These are phyloP conservation scores for Cercospora brassicicola DNA, from an alignment of 2,329 filamentous ascomycete genomes.

Conservation along the genomic window DNA sequence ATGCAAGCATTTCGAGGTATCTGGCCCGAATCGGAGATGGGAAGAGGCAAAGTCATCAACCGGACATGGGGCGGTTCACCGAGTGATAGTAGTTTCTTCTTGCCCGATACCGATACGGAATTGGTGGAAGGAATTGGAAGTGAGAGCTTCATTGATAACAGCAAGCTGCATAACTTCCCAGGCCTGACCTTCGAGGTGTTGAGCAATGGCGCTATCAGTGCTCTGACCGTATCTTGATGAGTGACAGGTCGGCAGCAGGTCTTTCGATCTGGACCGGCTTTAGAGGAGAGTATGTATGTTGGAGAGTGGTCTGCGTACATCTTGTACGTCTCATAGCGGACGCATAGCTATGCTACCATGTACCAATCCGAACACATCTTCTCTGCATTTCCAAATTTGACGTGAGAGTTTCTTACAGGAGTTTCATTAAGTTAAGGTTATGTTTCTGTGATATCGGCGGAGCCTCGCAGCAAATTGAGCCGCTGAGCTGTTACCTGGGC, in stretches of 20 bases:
- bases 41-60: slow-evolving; percentile 41
- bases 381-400: not conserved
- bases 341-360: not conserved
- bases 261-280: not conserved
- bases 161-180: slow-evolving; percentile 89
- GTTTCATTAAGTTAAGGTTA: not conserved
- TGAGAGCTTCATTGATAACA: slow-evolving; percentile 64
- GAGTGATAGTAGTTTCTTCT: slow-evolving; percentile 39
- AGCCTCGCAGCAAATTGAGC: not conserved
- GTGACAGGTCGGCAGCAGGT: not conserved
- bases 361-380: not conserved
- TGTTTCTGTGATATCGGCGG: not conserved
- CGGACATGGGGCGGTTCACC: slow-evolving; percentile 39
- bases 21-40: slow-evolving; percentile 55
- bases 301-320: not conserved
- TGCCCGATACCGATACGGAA: slow-evolving; percentile 39
- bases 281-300: too few relatives aligned
- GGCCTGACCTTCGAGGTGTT: slow-evolving; percentile 93
- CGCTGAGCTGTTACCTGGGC: not conserved
- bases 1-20: slow-evolving; percentile 51
- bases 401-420: not conserved
- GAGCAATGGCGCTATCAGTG: slow-evolving; percentile 86
- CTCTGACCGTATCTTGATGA: slow-evolving; percentile 60
- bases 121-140: slow-evolving; percentile 47
- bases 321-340: not conserved